A percentile compares a stretch with the other conserved stretches of the same genome.
Conservation (phyloP, 768 basidiomycete genomes). For the Phallus indusiatus region DNA sequence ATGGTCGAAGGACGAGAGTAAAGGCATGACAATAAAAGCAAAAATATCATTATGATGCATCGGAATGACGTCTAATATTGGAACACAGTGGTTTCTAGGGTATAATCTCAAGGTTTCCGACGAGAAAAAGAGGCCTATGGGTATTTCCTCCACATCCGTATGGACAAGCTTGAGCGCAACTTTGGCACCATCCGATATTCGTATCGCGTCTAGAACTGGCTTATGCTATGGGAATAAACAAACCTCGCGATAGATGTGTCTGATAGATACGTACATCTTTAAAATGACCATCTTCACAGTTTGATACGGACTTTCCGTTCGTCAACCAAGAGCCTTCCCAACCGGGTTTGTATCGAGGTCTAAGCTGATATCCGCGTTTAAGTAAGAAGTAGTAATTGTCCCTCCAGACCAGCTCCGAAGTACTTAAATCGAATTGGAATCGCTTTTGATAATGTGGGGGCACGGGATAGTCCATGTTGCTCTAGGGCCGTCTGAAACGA, state of each 20-base stretch:
- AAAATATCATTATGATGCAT: conserved; percentile 5
- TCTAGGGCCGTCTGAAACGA: too few relatives aligned
- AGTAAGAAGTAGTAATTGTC: conserved; percentile 22
- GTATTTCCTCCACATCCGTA: neutral
- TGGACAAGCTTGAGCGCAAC: neutral
- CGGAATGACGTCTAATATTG: conserved; percentile 10
- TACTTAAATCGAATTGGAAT: neutral
- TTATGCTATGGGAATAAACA: neutral
- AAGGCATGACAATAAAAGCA: conserved; percentile 13
- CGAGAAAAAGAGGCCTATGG: conserved; percentile 8
- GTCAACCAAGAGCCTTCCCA: conserved; percentile 27
- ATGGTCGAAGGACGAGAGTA: conserved; percentile 4
- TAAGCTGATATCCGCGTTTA: conserved; percentile 24
- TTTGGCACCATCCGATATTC: neutral
- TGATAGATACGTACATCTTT: neutral
- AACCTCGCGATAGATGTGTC: neutral
- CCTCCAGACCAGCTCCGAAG: conserved; percentile 12
- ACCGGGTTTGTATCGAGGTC: conserved; percentile 22
- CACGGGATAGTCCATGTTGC: too few relatives aligned
- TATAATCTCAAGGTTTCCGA: conserved; percentile 10
- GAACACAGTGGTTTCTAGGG: conserved; percentile 13
- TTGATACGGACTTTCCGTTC: neutral
- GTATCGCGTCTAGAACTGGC: neutral
- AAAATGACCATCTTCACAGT: conserved; percentile 7
- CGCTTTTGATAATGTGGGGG: too few relatives aligned